Evolutionary conservation across 176 grass and related monocot genomes (phyloP).

Genomic region (Zizania latifolia): DNA sequence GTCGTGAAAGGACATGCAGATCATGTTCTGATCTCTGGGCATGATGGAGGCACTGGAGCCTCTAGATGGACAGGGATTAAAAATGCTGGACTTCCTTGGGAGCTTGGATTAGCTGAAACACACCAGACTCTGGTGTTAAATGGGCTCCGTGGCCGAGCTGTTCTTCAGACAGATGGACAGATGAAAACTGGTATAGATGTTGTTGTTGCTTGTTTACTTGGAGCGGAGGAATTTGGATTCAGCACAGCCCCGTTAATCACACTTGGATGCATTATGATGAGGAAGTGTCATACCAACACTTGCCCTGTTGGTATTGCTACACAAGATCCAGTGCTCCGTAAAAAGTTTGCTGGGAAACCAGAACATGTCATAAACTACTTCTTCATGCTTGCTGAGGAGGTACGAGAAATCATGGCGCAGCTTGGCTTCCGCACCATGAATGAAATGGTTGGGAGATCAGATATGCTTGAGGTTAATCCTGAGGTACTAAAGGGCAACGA

Average conservation of each 20-base stretch:
- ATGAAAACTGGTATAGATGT: constrained; percentile 66
- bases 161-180: constrained; percentile 63
- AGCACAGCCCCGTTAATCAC: constrained; percentile 54
- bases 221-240: constrained; percentile 70
- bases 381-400: constrained; percentile 62
- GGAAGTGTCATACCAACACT: constrained; percentile 64
- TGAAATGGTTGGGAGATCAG: constrained; percentile 65
- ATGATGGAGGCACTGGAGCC: constrained; percentile 67
- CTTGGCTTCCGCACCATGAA: constrained; percentile 46
- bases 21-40: constrained; percentile 60
- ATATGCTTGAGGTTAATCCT: constrained; percentile 52
- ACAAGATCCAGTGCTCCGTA: constrained; percentile 62
- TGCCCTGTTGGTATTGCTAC: constrained; percentile 70
- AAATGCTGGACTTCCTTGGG: constrained; percentile 71
- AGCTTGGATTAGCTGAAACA: constrained; percentile 68
- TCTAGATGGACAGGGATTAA: constrained; percentile 73
- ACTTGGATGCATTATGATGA: constrained; percentile 71
- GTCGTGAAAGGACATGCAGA: constrained; percentile 66
- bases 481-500: constrained; percentile 37
- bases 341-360: constrained; percentile 57
- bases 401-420: constrained; percentile 54
- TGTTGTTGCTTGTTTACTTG: constrained; percentile 63
- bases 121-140: constrained; percentile 58
- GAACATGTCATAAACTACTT: constrained; percentile 70
- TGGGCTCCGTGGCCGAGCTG: constrained; percentile 47